A percentile compares a stretch with the other conserved stretches of the same genome.
Conservation (phyloP, 345 rosid genomes). For the Bruguiera gymnorhiza region DNA sequence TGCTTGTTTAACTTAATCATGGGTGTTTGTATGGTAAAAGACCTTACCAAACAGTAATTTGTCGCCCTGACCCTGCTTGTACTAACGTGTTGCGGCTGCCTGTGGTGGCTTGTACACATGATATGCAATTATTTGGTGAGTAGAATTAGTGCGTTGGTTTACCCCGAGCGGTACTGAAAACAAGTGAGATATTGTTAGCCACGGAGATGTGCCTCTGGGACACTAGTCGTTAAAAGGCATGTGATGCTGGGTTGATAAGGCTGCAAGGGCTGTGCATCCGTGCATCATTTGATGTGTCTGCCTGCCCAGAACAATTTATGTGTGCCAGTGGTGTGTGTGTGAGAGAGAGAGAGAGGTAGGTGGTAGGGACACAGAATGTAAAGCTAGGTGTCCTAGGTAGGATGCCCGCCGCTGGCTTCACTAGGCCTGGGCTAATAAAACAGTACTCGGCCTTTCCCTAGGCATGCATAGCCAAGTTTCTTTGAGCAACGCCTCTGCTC, state of each 20-base stretch:
- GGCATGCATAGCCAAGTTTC: no score
- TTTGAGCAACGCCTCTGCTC: no score
- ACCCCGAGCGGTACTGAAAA: neutral
- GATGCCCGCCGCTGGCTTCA: no score
- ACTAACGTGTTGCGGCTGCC: neutral
- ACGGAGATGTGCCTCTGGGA: constrained; percentile 33
- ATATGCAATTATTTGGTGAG: no score
- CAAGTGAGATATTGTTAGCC: constrained; percentile 26
- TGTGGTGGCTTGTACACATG: no score
- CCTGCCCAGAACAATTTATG: constrained; percentile 8
- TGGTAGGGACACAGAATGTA: constrained; percentile 13
- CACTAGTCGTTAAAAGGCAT: constrained; percentile 17
- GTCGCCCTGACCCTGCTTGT: constrained; percentile 4
- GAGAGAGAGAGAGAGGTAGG: neutral
- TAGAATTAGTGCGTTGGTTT: neutral
- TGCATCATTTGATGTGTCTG: constrained; percentile 27
- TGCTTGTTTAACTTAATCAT: constrained; percentile 17
- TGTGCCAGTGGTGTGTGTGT: neutral
- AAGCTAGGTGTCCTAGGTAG: constrained; percentile 7
- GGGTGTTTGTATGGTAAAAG: constrained; percentile 28
- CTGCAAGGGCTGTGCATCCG: constrained; percentile 9
- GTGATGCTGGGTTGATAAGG: constrained; percentile 19
- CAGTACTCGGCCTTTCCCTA: no score
- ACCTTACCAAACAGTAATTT: constrained; percentile 9
- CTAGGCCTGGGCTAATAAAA: no score